Conservation (phyloP, 2,329 filamentous ascomycete species). For the Arthroderma uncinatum region DNA sequence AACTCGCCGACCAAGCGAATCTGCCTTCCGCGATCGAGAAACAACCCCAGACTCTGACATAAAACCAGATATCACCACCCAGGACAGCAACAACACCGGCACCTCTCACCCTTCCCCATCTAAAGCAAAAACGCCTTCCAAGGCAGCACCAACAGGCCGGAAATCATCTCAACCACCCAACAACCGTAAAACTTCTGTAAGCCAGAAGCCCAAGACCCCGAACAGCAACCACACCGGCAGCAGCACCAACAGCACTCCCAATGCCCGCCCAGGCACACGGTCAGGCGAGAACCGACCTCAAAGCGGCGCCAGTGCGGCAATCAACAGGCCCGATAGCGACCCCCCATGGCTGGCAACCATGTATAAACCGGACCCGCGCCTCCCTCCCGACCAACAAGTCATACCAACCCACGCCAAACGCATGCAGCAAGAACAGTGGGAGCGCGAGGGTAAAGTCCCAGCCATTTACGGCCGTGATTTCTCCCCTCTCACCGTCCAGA, state of each 20-base stretch:
- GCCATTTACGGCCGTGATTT: conserved; percentile 81
- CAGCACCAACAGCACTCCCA: conserved; percentile 28
- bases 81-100: conserved; percentile 1
- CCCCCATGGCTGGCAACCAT: conserved; percentile 91
- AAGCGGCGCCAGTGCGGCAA: conserved; percentile 37
- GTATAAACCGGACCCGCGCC: conserved; percentile 87
- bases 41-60: conserved; percentile 10
- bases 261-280: conserved; percentile 50
- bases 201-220: conserved; percentile 27
- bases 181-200: conserved; percentile 31
- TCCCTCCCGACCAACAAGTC: conserved; percentile 91
- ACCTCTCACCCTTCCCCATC: conserved; percentile 19
- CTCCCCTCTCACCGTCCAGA: conserved; percentile 54
- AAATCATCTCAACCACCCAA: conserved; percentile 31
- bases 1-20: conserved; percentile 56
- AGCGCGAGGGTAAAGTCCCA: conserved; percentile 77
- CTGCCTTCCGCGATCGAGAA: conserved; percentile 18
- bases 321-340: conserved; percentile 76
- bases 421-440: conserved; percentile 90
- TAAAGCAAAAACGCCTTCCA: conserved; percentile 18
- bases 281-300: conserved; percentile 44
- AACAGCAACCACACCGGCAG: conserved; percentile 19
- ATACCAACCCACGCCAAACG: conserved; percentile 85
- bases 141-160: conserved; percentile 25
- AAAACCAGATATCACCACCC: conserved; percentile 16